Conservation (phyloP, 305 asterid genomes). For the Plantago rigida region DNA sequence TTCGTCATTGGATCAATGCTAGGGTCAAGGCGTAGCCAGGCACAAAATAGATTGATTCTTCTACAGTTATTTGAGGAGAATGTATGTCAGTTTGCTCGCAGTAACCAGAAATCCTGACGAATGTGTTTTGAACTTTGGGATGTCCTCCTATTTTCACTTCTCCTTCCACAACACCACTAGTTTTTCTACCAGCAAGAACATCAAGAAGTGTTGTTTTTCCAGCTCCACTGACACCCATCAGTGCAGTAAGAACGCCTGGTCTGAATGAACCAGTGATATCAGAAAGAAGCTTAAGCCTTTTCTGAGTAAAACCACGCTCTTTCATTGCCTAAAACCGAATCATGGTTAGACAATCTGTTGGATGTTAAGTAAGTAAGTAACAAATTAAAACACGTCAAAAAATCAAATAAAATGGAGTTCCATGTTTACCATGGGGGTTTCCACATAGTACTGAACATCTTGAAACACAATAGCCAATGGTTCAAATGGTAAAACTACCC, state of each 20-base stretch:
- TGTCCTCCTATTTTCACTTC: slow-evolving; percentile 23
- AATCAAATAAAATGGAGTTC: not conserved
- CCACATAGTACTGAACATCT: slow-evolving; percentile 30
- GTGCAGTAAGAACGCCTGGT: slow-evolving; percentile 39
- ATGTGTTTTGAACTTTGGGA: slow-evolving; percentile 23
- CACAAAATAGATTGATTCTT: slow-evolving; percentile 20
- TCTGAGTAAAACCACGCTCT: slow-evolving; percentile 16
- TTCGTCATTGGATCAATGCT: slow-evolving; percentile 11
- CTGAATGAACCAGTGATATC: slow-evolving; percentile 21
- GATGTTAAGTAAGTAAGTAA: too few relatives aligned
- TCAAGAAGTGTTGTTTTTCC: slow-evolving; percentile 24
- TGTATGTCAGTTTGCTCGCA: slow-evolving; percentile 49
- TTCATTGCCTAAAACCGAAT: slow-evolving; percentile 14
- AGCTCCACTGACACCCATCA: slow-evolving; percentile 27
- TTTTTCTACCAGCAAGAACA: slow-evolving; percentile 38
- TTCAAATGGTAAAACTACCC: slow-evolving; percentile 34
- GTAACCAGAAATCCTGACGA: slow-evolving; percentile 35
- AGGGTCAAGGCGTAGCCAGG: slow-evolving; percentile 23
- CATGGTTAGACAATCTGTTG: too few relatives aligned
- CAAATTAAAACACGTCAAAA: too few relatives aligned
- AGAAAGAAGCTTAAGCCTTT: slow-evolving; percentile 20
- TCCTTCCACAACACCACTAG: slow-evolving; percentile 26
- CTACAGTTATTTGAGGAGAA: slow-evolving; percentile 44
- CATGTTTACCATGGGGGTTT: slow-evolving; percentile 30
- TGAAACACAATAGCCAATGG: slow-evolving; percentile 29